Base-by-base conservation (phyloP, 2,329 filamentous ascomycete genomes). In the Neopestalotiopsis rosae region DNA sequence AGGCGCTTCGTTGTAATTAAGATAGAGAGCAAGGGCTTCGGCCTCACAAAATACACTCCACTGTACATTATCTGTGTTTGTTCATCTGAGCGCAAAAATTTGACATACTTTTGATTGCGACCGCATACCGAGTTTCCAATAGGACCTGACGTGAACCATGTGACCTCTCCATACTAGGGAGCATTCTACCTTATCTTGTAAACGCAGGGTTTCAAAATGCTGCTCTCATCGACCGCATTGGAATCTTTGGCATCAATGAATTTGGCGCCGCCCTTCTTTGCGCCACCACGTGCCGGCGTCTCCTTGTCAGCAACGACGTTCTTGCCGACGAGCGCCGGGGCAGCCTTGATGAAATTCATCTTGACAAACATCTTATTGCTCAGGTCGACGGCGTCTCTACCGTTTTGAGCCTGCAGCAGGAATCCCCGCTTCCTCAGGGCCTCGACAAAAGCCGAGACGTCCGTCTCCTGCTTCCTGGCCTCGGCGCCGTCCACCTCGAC, bases 361-460 rank as follows among this genome's bases (percentile, higher is more conserved):
- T 92, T 94, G 74, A 98, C 95, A 84, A 99, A 99, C 96, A 99
- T 99, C 83, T 92, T 97, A 83, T 99, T 99, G 68, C 88, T 89
- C 76, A 97, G 83, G 82, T 99, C 94, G 10, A 97, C 86, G 0
- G 91, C 89, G 61, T 80, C 77, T 30, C 80, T 80, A 20, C n/a
- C 45, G 71, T 84, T 87, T 74, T 87, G 88, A 9, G 89, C 89
- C 74, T 92, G 92, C 38, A 98, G 86, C n/a, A 95, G 85, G 76
- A 99, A 98, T 0, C 96, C 96, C 24, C 95, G 87, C 73, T 91
- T 90, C 65, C 87, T 84, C 71, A 98, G 87, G 1, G 95, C 94
- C 65, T 95, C 91, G 6, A 98, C 89, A 77, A 99, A 99, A 0
- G 92, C 91, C 6, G 89, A 89, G 1, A 98, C 93, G 76, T 98